These are phyloP conservation scores for Lobosporangium transversale DNA, from an alignment of 192 early-diverging fungal species.

Conservation along the genomic window DNA sequence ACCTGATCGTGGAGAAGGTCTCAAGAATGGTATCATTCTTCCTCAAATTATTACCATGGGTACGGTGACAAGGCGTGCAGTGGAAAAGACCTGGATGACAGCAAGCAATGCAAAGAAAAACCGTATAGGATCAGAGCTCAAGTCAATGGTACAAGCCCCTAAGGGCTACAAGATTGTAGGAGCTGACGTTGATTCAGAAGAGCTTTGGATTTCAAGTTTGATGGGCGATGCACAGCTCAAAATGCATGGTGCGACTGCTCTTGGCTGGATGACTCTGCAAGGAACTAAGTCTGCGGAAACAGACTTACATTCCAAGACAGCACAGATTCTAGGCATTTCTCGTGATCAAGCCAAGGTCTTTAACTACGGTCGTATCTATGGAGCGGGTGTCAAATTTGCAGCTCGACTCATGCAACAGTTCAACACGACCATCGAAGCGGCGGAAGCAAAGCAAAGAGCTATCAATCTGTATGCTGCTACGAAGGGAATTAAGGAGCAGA, in stretches of 20 bases:
- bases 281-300: conserved; percentile 89
- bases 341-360: conserved; percentile 94
- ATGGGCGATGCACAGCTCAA: conserved; percentile 95
- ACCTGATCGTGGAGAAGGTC: conserved; percentile 36
- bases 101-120: conserved; percentile 92
- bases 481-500: conserved; percentile 75
- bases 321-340: conserved; percentile 84
- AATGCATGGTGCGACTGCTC: conserved; percentile 90
- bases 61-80: conserved; percentile 92
- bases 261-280: conserved; percentile 99
- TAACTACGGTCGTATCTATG: conserved; percentile 97
- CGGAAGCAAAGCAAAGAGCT: conserved; percentile 72
- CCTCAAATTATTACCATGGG: conserved; percentile 95
- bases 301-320: conserved; percentile 94
- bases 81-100: conserved; percentile 96
- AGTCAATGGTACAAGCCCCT: conserved; percentile 87
- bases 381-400: conserved; percentile 89
- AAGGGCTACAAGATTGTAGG: conserved; percentile 88
- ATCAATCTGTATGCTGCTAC: conserved; percentile 79
- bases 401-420: conserved; percentile 81
- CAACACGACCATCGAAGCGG: conserved; percentile 73
- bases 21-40: conserved; percentile 78
- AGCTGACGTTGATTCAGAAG: conserved; percentile 97
- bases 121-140: conserved; percentile 94
- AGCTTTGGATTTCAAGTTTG: conserved; percentile 95